These are phyloP conservation scores for Fusarium sp. DNA, from an alignment of 2,329 filamentous ascomycete genomes.

Conservation along the genomic window DNA sequence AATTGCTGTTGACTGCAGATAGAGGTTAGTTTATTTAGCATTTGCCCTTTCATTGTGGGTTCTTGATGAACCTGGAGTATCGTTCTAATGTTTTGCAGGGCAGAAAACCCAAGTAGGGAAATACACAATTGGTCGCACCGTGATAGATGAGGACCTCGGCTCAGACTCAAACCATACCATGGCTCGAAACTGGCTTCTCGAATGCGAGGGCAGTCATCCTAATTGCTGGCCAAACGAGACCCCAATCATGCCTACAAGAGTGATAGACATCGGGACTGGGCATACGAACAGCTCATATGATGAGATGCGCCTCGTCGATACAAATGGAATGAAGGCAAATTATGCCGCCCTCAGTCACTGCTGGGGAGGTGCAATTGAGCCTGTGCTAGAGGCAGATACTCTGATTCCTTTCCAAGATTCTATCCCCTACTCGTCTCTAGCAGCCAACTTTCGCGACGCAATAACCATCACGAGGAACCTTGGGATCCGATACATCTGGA, in stretches of 20 bases:
- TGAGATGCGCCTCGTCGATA: neutral
- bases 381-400: neutral
- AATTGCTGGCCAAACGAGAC: neutral
- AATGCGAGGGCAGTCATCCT: neutral
- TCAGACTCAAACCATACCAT: neutral
- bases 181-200: neutral
- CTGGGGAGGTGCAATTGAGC: neutral
- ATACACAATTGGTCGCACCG: neutral
- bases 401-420: neutral
- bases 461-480: neutral
- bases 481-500: constrained; percentile 1
- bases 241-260: neutral
- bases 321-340: neutral
- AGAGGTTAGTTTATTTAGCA: too few species aligned
- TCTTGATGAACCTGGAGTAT: too few species aligned
- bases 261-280: neutral
- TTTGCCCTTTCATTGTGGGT: too few species aligned
- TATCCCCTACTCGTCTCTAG: neutral
- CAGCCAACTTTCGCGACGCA: constrained; percentile 4
- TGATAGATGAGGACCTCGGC: neutral
- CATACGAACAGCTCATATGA: neutral
- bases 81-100: neutral
- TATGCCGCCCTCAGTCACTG: neutral
- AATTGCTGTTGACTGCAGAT: too few species aligned
- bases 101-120: too few species aligned